Percentiles rank a stretch among this genome's conserved stretches.
Evolutionary conservation across 139 green algal species (phyloP).

Genomic region (Coelastrella sp.): DNA sequence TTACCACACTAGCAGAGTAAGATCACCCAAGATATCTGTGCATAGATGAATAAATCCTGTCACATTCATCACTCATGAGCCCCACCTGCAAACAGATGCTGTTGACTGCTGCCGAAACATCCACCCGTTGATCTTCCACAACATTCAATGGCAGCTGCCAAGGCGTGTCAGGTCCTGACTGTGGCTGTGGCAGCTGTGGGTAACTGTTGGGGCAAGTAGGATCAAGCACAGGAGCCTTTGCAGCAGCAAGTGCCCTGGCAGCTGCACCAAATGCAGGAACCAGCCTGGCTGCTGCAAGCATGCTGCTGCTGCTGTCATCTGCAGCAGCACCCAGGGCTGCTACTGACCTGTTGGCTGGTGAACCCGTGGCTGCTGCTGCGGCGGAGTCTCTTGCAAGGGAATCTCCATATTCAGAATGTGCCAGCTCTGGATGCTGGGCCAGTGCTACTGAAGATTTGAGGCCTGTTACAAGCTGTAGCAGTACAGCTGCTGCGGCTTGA

Average conservation of each 20-base stretch:
- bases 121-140: conserved; percentile 25
- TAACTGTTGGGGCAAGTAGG: conserved; percentile 35
- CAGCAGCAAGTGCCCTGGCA: background rate
- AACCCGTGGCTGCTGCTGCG: conserved; percentile 1
- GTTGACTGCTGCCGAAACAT: conserved; percentile 47
- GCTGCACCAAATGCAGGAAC: background rate
- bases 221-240: conserved; percentile 4
- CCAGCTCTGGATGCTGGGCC: conserved; percentile 34
- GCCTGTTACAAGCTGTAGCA: conserved; percentile 50
- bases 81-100: conserved; percentile 43
- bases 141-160: conserved; percentile 1
- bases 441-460: conserved; percentile 53
- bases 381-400: background rate
- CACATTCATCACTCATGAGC: background rate
- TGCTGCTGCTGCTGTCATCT: conserved; percentile 32
- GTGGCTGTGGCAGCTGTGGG: conserved; percentile 31
- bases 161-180: background rate
- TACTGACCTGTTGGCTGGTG: background rate
- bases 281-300: background rate
- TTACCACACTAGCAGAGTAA: too few relatives aligned
- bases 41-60: too few relatives aligned
- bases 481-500: conserved; percentile 35
- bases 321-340: background rate
- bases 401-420: conserved; percentile 38
- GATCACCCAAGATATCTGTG: too few relatives aligned